Conservation (phyloP, 2,329 filamentous ascomycete genomes). For the Ophiocordyceps camponoti-floridani region DNA sequence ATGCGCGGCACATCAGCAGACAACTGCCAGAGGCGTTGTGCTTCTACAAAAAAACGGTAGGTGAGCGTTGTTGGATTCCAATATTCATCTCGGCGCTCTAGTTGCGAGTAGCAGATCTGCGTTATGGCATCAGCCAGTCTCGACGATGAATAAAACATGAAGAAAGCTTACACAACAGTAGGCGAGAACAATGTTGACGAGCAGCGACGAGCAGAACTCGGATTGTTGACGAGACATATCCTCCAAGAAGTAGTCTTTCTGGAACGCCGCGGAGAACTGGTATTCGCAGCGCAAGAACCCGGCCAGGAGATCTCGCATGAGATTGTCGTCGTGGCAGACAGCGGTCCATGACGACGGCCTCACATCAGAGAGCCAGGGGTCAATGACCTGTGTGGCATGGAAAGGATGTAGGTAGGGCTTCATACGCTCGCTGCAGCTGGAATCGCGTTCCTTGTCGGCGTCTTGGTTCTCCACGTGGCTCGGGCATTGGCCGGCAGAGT, state of each 20-base stretch:
- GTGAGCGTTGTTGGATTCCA: conserved; percentile 16
- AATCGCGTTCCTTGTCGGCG: background rate
- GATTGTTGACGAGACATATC: conserved; percentile 14
- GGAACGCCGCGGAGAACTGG: conserved; percentile 15
- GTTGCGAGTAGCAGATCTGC: conserved; percentile 12
- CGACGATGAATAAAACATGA: no score
- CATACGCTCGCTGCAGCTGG: conserved; percentile 2
- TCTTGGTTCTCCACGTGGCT: background rate
- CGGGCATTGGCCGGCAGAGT: background rate
- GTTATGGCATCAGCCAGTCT: background rate
- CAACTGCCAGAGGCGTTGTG: conserved; percentile 19
- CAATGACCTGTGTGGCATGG: conserved; percentile 14
- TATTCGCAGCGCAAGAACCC: conserved; percentile 16
- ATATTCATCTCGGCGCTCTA: conserved; percentile 13
- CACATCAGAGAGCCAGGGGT: conserved; percentile 12
- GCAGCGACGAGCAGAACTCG: conserved; percentile 19
- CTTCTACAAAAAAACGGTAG: conserved; percentile 20
- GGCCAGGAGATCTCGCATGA: conserved; percentile 15
- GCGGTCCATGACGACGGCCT: conserved; percentile 18
- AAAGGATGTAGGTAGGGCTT: conserved; percentile 17
- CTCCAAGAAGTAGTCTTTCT: conserved; percentile 21
- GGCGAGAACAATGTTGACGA: conserved; percentile 20
- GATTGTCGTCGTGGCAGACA: conserved; percentile 14
- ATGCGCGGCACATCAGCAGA: conserved; percentile 11
- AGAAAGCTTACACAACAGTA: conserved; percentile 13